Evolutionary conservation across 192 early-diverging fungal genomes (phyloP), one percentile per base, ranked within the genome.

Genomic region (Linnemannia elongata): DNA sequence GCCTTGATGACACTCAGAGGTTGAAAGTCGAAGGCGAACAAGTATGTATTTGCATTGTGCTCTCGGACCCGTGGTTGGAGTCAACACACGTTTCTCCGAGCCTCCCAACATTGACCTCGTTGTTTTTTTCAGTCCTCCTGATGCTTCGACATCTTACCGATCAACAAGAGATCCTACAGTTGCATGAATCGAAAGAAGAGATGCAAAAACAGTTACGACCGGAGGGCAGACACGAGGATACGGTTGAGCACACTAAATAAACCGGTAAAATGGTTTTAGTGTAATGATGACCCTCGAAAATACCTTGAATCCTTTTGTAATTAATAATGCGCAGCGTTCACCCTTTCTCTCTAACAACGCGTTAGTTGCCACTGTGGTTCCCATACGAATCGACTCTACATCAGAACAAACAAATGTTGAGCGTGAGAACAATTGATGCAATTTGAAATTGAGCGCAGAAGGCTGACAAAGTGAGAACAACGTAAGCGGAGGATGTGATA

Each of bases 281-380:
- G 38, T 38, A 39, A 72, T 72, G 22, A 72, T 72, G 41, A 42
- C 9, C 27, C 6, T 72, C 38, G 38, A 18, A 42, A 41, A 9
- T 89, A 96, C 97, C 81, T 94, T 95, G 89, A 98, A 99, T 8
- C 98, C 98, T 81, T 94, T 95, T 0, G 97, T 98, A 69, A 96
- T 98, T 20, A 99, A 80, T 72, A 99, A 88, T 10, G 95, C 97
- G 82, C 94, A 95, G 27, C 90, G 93, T 91, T 97, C 97, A 6
- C 98, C 98, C 79, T 96, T 97, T 49, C 95, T 89, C 89, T 97
- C 95, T 81, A 96, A 88, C 6, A 96, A 88, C 10, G 97, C 97
- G 82, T 99, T 99, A 2, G 98, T 99, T 5, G 98, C 98, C 6
- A 99, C 98, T 0, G 98, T 99, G 0, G 98, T 99, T 74, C 97